A percentile compares a stretch with the other conserved stretches of the same genome.
Evolutionary conservation across 208 protist genomes (phyloP).

Genomic region (Leishmania mexicana): DNA sequence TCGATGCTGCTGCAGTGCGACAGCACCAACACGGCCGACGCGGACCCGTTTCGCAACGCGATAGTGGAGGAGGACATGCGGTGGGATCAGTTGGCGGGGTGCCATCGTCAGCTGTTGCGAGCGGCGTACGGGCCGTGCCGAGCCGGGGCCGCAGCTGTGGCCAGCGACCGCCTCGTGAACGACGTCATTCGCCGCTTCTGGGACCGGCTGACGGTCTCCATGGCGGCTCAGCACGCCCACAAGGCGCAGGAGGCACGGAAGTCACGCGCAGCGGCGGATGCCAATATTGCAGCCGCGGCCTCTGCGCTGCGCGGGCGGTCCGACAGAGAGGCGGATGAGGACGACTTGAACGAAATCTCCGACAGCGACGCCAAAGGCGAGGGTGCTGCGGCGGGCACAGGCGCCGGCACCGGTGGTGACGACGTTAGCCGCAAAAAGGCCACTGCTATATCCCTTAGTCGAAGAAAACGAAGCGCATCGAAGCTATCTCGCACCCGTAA

Average conservation of each 20-base stretch:
- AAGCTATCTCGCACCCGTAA: constrained; percentile 3
- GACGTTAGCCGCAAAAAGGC: not conserved
- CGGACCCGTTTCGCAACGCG: constrained; percentile 39
- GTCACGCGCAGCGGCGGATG: constrained; percentile 23
- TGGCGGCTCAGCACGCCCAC: constrained; percentile 44
- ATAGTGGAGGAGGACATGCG: constrained; percentile 54
- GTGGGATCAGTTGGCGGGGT: constrained; percentile 68
- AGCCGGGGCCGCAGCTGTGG: constrained; percentile 34
- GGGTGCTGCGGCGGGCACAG: not conserved
- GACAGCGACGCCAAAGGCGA: not conserved
- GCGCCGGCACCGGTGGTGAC: not conserved
- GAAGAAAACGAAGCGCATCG: not conserved
- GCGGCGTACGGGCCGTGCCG: constrained; percentile 24
- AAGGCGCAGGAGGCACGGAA: constrained; percentile 25
- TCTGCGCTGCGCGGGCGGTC: not conserved
- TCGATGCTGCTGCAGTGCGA: constrained; percentile 18
- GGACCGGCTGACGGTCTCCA: constrained; percentile 76
- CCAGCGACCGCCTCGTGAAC: constrained; percentile 59
- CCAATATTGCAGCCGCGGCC: constrained; percentile 9
- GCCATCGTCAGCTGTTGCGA: constrained; percentile 68
- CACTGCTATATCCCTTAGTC: not conserved
- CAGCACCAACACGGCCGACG: constrained; percentile 23
- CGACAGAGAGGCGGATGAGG: constrained; percentile 17
- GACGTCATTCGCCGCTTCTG: constrained; percentile 83
- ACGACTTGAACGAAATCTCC: constrained; percentile 32